Conservation (phyloP, 2,329 filamentous ascomycete species). For the Fusarium sulawesiense region DNA sequence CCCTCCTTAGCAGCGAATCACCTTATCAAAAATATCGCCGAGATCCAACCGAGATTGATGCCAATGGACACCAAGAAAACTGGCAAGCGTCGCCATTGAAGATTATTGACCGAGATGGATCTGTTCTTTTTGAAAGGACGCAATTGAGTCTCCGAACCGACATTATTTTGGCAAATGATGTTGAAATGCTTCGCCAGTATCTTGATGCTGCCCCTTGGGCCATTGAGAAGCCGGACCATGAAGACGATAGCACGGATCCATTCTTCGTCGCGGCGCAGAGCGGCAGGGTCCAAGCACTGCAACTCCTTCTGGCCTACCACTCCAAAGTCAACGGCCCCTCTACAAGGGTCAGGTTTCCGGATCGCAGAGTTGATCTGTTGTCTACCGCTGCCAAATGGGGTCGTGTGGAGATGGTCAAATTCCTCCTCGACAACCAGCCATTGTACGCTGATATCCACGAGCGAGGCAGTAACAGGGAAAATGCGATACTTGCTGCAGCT, state of each 20-base stretch:
- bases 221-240: fast-evolving
- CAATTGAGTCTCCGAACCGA: neutral
- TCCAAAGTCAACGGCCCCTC: fast-evolving
- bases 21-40: no score
- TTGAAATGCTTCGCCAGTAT: neutral
- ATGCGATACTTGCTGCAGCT: fast-evolving
- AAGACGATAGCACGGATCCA: fast-evolving
- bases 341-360: fast-evolving
- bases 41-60: no score
- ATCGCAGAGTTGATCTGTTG: neutral
- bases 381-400: neutral
- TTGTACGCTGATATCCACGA: neutral
- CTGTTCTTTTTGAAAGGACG: neutral
- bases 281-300: neutral
- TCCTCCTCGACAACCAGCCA: neutral
- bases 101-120: neutral
- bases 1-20: no score
- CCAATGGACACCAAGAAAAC: no score
- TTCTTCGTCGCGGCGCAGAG: neutral
- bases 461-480: fast-evolving
- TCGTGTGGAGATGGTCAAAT: neutral
- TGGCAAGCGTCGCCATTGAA: fast-evolving
- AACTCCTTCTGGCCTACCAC: fast-evolving
- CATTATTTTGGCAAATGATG: neutral
- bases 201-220: neutral